These are phyloP conservation scores for Penicillium angulare DNA, from an alignment of 495 filamentous ascomycete species.

Conservation along the genomic window DNA sequence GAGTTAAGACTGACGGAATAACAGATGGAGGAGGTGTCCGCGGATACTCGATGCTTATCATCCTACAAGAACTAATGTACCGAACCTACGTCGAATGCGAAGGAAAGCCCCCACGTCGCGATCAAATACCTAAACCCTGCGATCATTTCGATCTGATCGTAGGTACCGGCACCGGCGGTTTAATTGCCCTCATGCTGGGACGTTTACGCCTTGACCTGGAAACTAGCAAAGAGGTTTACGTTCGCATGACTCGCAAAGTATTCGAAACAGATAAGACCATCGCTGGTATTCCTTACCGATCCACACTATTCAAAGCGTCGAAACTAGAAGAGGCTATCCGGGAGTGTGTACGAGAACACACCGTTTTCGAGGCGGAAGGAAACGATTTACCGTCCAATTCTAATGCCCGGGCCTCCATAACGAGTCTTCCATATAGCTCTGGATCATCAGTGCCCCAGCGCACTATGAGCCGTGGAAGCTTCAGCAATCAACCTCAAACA, in stretches of 20 bases:
- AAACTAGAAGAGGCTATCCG: constrained; percentile 92
- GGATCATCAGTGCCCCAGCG: constrained; percentile 40
- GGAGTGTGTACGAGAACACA: constrained; percentile 85
- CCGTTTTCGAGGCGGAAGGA: constrained; percentile 75
- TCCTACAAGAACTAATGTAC: constrained; percentile 96
- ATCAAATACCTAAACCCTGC: constrained; percentile 94
- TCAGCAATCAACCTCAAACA: constrained; percentile 33
- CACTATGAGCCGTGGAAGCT: constrained; percentile 45
- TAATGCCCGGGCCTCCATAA: constrained; percentile 34
- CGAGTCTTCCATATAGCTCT: constrained; percentile 39
- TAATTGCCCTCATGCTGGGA: constrained; percentile 96
- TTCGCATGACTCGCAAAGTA: constrained; percentile 87
- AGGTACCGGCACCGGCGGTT: constrained; percentile 89
- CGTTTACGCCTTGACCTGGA: constrained; percentile 88
- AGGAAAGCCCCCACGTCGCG: constrained; percentile 75
- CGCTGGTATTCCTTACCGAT: constrained; percentile 87
- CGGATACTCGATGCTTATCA: constrained; percentile 94
- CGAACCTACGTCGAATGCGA: constrained; percentile 81
- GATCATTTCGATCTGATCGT: constrained; percentile 97
- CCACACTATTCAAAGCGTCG: constrained; percentile 93
- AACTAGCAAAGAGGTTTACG: constrained; percentile 94
- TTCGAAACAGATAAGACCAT: constrained; percentile 99
- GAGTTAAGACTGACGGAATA: constrained; percentile 15
- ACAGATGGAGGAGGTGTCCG: constrained; percentile 94
- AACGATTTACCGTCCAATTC: constrained; percentile 53